phyloP scores from a whole-genome alignment of 2,329 filamentous ascomycete genomes.

The Colletotrichum plurivorum region DNA sequence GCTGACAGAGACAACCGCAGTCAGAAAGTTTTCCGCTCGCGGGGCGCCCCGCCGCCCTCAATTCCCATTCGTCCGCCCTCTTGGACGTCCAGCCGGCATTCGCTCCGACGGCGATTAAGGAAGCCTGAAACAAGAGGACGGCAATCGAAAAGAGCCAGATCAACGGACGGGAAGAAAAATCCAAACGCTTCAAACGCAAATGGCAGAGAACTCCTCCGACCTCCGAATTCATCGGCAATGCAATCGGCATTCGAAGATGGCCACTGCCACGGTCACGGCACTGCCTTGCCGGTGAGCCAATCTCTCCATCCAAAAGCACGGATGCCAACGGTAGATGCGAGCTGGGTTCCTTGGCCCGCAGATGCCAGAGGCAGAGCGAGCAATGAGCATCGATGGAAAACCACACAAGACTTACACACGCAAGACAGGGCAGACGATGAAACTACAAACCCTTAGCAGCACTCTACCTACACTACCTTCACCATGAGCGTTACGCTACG shows the following conservation, averaged over 20 bases:
- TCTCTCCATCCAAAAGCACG: neutral
- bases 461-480: too few species aligned
- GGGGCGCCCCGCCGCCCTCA: neutral
- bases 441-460: constrained; percentile 8
- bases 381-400: neutral
- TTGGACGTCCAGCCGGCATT: constrained; percentile 4
- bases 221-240: constrained; percentile 5
- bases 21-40: constrained; percentile 18
- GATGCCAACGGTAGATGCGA: neutral
- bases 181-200: neutral
- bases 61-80: neutral
- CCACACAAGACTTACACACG: neutral
- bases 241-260: constrained; percentile 22
- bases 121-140: constrained; percentile 29
- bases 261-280: neutral
- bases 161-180: neutral
- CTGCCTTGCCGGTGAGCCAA: neutral
- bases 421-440: neutral
- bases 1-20: constrained; percentile 19
- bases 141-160: constrained; percentile 23
- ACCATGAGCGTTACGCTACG: neutral
- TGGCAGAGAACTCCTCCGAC: neutral
- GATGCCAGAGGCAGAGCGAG: neutral
- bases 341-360: neutral
- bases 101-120: constrained; percentile 20